Conservation (phyloP, 371 early-diverging fungal genomes). For the Capillidium rhysosporum region DNA sequence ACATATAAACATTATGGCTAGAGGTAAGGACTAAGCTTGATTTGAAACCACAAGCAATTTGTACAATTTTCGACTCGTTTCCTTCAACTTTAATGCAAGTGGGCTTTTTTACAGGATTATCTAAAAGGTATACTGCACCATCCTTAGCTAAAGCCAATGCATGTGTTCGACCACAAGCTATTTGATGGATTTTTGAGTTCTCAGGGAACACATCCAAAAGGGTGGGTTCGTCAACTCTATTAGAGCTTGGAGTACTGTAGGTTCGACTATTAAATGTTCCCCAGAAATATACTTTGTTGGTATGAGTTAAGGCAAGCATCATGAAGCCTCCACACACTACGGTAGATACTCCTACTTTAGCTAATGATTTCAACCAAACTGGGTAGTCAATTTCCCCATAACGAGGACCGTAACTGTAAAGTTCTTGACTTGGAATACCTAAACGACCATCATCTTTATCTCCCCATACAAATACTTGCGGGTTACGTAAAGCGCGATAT, state of each 20-base stretch:
- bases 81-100: background rate
- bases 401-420: background rate
- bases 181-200: background rate
- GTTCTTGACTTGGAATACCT: background rate
- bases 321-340: constrained; percentile 6
- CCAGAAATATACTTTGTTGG: constrained; percentile 3
- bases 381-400: background rate
- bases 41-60: background rate
- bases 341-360: background rate
- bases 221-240: background rate
- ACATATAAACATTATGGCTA: background rate
- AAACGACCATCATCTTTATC: background rate
- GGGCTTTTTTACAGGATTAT: background rate
- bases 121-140: background rate
- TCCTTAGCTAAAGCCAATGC: background rate
- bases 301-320: constrained; percentile 6
- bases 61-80: background rate
- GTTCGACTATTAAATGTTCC: background rate
- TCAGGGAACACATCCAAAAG: constrained; percentile 1
- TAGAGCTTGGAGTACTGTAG: background rate
- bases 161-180: background rate
- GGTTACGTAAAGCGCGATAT: background rate
- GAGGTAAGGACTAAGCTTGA: background rate
- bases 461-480: constrained; percentile 7
- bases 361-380: background rate